Evolutionary conservation across 2,329 filamentous ascomycete genomes (phyloP).

Genomic region (Tothia fuscella): DNA sequence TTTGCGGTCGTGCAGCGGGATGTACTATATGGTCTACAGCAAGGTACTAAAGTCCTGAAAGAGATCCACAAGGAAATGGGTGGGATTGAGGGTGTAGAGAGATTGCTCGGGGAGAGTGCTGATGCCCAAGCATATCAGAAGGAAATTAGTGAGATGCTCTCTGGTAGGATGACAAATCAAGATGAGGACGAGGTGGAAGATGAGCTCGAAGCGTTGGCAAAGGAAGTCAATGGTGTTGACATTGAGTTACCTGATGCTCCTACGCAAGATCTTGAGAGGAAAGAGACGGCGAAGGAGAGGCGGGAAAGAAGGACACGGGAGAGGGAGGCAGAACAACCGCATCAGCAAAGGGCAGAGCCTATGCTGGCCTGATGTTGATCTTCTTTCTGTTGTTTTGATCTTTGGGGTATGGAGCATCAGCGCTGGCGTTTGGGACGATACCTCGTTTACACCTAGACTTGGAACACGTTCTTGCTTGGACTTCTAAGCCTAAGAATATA

Average conservation of each 20-base stretch:
- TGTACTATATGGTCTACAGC: slow-evolving; percentile 80
- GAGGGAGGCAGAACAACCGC: slow-evolving; percentile 13
- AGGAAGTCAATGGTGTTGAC: slow-evolving; percentile 36
- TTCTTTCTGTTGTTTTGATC: background rate
- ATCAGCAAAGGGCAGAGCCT: slow-evolving; percentile 22
- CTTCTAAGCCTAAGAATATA: background rate
- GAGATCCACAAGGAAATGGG: slow-evolving; percentile 96
- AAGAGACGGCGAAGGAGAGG: slow-evolving; percentile 20
- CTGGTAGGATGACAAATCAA: slow-evolving; percentile 76
- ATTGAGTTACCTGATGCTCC: slow-evolving; percentile 29
- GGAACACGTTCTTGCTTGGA: background rate
- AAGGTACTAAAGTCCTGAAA: slow-evolving; percentile 78
- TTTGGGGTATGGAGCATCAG: background rate
- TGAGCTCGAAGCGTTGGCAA: slow-evolving; percentile 72
- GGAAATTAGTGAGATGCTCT: slow-evolving; percentile 87
- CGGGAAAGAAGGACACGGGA: slow-evolving; percentile 21
- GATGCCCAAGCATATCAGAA: slow-evolving; percentile 87
- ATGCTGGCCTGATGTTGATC: slow-evolving; percentile 22
- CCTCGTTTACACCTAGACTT: background rate
- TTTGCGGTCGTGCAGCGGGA: slow-evolving; percentile 97
- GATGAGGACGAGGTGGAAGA: slow-evolving; percentile 98
- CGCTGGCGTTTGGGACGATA: background rate
- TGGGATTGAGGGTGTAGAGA: slow-evolving; percentile 84
- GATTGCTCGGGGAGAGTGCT: slow-evolving; percentile 82
- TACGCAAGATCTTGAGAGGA: slow-evolving; percentile 19